Base-by-base conservation (phyloP, 306 rosid genomes). In the Citrullus mucosospermus region DNA sequence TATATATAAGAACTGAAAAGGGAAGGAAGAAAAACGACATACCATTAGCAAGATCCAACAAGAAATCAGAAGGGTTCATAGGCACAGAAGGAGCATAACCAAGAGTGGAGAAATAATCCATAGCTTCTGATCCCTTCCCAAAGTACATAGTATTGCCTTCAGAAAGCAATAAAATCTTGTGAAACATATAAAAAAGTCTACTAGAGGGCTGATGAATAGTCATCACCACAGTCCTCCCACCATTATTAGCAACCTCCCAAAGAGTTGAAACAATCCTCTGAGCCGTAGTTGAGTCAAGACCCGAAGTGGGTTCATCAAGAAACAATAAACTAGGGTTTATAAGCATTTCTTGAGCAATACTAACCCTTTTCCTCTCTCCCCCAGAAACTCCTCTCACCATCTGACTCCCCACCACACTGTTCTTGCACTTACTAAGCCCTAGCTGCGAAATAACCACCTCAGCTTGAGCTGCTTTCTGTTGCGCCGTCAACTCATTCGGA, bases 191-290 rank as follows among this genome's bases (percentile, higher is more conserved):
- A 28, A 85, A 93, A 13, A 93, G 54, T 62, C 90, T 81, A 39
- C 94, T 89, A 2, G 98, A 93, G 78, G 98, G 98, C 75, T 93
- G 98, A 74, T 93, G 98, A 28, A 93, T 93, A 0, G 96, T 91
- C 96, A 88, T 91, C 30, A 87, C 88, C 48, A 93, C 22, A 3
- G 98, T 91, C 63, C 90, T 88, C 6, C 89, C 93, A 1, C 91
- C 68, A 3, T 6, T 90, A 6, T 68, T 57, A 20, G 96, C 91
- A 15, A 93, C 74, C 15, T 91, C 91, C 87, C 82, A 85, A 72
- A 91, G 55, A 22, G 88, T 88, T 6, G 92, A 91, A 8, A 93
- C 90, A 74, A 88, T 91, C 25, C 85, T 82, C 20, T 91, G 96
- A 7, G 98, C 96, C 2, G 91, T 93, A 6, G 98, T 93, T 2